phyloP scores from a whole-genome alignment of 2,329 filamentous ascomycete genomes.

The Penicillium sp. region DNA sequence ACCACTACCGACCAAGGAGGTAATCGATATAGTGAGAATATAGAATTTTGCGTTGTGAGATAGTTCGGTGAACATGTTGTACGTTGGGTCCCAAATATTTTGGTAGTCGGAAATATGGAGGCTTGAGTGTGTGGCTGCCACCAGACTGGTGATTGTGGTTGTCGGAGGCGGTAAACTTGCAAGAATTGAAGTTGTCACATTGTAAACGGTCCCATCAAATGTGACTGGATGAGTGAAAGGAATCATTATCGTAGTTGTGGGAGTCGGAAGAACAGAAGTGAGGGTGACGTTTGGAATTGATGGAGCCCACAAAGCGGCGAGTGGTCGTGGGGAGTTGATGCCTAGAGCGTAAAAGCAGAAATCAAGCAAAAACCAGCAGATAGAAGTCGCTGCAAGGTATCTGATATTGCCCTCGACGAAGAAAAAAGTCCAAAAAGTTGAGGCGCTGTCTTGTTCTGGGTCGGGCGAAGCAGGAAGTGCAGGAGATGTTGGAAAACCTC shows the following conservation, averaged over 20 bases:
- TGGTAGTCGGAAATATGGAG: slow-evolving; percentile 7
- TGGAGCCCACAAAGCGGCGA: slow-evolving; percentile 23
- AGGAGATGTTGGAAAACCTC: background rate
- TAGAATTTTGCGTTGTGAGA: slow-evolving; percentile 10
- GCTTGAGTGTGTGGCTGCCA: slow-evolving; percentile 4
- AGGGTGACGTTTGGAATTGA: slow-evolving; percentile 30
- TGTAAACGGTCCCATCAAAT: slow-evolving; percentile 26
- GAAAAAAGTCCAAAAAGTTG: slow-evolving; percentile 26
- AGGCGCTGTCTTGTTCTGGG: background rate
- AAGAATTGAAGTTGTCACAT: slow-evolving; percentile 30
- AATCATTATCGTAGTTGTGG: slow-evolving; percentile 3
- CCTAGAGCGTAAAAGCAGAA: slow-evolving; percentile 57
- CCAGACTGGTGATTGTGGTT: slow-evolving; percentile 7
- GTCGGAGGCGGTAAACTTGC: slow-evolving; percentile 17
- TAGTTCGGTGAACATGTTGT: slow-evolving; percentile 9
- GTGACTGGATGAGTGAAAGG: slow-evolving; percentile 1
- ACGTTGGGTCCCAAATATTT: slow-evolving; percentile 10
- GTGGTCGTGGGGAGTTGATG: slow-evolving; percentile 22
- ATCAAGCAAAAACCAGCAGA: slow-evolving; percentile 56
- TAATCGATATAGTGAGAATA: slow-evolving; percentile 36
- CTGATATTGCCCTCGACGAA: slow-evolving; percentile 31
- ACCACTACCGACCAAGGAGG: slow-evolving; percentile 31
- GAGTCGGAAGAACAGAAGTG: background rate
- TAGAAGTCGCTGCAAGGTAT: slow-evolving; percentile 43
- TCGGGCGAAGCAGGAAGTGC: background rate